Percentiles rank a stretch among this genome's conserved stretches.
Conservation (phyloP, 805 yeast genomes). For the Candida coquimbonensis region DNA sequence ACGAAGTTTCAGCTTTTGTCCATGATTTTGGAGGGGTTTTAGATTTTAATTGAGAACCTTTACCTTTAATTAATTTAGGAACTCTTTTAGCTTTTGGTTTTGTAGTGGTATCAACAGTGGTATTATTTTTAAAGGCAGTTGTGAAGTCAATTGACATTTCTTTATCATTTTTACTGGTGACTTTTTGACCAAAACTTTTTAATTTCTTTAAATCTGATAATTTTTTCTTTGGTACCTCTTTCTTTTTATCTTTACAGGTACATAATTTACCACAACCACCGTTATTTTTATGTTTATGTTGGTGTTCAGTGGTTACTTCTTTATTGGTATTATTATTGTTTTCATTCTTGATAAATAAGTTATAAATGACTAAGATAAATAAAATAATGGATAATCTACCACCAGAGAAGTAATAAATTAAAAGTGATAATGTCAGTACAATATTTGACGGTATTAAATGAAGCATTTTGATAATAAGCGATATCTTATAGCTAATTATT, state of each 20-base stretch:
- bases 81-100: slow-evolving; percentile 25
- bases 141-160: slow-evolving; percentile 34
- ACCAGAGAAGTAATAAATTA: slow-evolving; percentile 22
- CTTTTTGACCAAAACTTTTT: slow-evolving; percentile 14
- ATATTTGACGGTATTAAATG: slow-evolving; percentile 10
- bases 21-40: slow-evolving; percentile 26
- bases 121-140: slow-evolving; percentile 22
- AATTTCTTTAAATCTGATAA: slow-evolving; percentile 16
- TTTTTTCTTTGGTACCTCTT: slow-evolving; percentile 18
- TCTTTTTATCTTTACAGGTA: slow-evolving; percentile 23
- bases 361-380: slow-evolving; percentile 21
- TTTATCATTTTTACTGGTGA: slow-evolving; percentile 1
- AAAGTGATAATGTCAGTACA: slow-evolving; percentile 5
- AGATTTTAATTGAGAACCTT: slow-evolving; percentile 23
- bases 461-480: background rate
- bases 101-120: background rate
- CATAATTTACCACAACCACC: slow-evolving; percentile 31
- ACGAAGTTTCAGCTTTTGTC: slow-evolving; percentile 34
- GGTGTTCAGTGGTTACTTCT: slow-evolving; percentile 6
- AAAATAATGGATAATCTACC: slow-evolving; percentile 32
- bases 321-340: slow-evolving; percentile 1
- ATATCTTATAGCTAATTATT: too few relatives aligned
- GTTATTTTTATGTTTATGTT: slow-evolving; percentile 19
- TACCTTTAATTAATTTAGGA: slow-evolving; percentile 36
- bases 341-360: slow-evolving; percentile 14